These are phyloP conservation scores for Luffa aegyptiaca DNA, from an alignment of 306 rosid genomes.

Conservation along the genomic window DNA sequence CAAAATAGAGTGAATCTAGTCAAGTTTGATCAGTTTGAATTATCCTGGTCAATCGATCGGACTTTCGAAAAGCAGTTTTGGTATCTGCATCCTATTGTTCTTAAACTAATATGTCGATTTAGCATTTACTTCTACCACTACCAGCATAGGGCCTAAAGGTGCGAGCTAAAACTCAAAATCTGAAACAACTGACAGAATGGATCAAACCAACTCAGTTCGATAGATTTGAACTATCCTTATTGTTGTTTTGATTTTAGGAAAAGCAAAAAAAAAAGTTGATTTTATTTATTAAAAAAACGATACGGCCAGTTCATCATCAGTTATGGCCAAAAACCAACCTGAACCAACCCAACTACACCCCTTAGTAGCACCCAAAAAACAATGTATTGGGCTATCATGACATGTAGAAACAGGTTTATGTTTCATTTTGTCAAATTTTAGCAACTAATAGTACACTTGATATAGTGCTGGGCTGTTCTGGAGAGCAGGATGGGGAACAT, in stretches of 20 bases:
- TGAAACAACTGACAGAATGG: background rate
- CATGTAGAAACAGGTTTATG: background rate
- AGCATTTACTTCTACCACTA: background rate
- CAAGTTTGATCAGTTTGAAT: background rate
- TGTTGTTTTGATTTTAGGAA: no score
- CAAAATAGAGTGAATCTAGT: background rate
- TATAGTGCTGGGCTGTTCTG: slow-evolving; percentile 94
- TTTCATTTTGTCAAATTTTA: slow-evolving; percentile 7
- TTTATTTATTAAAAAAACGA: no score
- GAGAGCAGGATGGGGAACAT: slow-evolving; percentile 70
- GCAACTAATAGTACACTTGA: slow-evolving; percentile 13
- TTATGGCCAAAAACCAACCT: background rate
- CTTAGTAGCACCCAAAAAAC: background rate
- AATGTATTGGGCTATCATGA: background rate
- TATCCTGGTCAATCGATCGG: background rate
- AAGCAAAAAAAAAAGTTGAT: background rate
- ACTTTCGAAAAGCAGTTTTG: background rate
- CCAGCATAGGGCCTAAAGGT: background rate
- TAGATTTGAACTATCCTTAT: background rate
- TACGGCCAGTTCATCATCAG: background rate
- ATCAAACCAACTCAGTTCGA: background rate
- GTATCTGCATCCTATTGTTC: background rate
- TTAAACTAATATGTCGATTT: background rate
- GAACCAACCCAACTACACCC: background rate
- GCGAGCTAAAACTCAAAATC: background rate